Base-by-base conservation (phyloP, 768 basidiomycete genomes). In the Boletus eberwhitei region DNA sequence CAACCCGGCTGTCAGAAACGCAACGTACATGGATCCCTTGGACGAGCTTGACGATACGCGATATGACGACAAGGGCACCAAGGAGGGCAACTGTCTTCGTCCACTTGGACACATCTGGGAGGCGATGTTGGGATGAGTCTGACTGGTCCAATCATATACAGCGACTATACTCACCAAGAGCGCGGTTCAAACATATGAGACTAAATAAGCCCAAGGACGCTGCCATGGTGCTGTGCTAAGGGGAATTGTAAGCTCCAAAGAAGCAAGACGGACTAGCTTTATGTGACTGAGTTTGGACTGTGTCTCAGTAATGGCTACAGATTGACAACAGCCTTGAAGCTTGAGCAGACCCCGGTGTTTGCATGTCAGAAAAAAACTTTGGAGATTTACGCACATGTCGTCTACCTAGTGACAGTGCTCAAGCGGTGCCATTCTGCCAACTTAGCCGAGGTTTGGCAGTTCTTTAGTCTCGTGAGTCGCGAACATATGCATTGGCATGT, bases 1-100 rank as follows among this genome's bases (percentile, higher is more conserved):
- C 8, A 42, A 17, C 9, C 17, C 11, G 8, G 8, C 8, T 14
- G 37, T 35, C 17, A 11, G 11, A 22, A 31, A 14, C 1, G n/a
- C 21, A 22, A 39, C 47, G 2, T 46, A 64, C 62, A 53, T 43
- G 60, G 26, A 64, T 42, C 21, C 53, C 63, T 19, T 52, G 35
- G 12, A 53, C 17, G n/a, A 64, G 44, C 44, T 64, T 64, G 14
- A 58, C 34, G 31, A 53, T 35, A 17, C 63, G 48, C n/a, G 62
- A 64, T 43, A 55, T 13, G 9, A 52, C 19, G 17, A 64, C 14
- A 22, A 54, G 21, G 8, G 49, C 48, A 39, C 48, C 42, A 9
- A 64, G 39, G 16, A 54, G 14, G 16, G 38, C 34, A 5, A 55
- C 5, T 17, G 13, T 22, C 17, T 14, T 36, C 2, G 22, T 32